These are phyloP conservation scores for Neofusicoccum sp. DNA, from an alignment of 2,329 filamentous ascomycete species.

Conservation along the genomic window DNA sequence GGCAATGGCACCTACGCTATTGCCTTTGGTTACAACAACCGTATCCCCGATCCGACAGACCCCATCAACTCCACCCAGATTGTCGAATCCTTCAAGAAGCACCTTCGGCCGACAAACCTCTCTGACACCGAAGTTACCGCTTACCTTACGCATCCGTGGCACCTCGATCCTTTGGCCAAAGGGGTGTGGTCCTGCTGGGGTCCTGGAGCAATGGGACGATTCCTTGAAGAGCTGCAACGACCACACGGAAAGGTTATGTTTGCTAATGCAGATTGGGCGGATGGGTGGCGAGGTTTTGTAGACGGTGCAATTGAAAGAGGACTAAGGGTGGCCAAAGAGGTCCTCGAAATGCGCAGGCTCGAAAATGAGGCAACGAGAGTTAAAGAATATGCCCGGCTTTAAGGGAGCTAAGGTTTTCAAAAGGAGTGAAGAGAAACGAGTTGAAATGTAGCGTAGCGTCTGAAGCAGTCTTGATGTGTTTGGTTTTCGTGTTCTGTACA, in stretches of 20 bases:
- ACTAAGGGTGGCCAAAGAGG: neutral
- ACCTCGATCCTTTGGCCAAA: constrained; percentile 30
- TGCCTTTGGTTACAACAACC: constrained; percentile 16
- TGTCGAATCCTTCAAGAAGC: constrained; percentile 4
- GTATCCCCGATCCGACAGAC: constrained; percentile 2
- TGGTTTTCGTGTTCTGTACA: neutral
- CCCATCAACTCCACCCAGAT: constrained; percentile 4
- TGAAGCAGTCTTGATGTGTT: neutral
- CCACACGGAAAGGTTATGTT: constrained; percentile 30
- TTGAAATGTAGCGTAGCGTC: no score
- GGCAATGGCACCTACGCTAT: constrained; percentile 16
- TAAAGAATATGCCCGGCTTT: no score
- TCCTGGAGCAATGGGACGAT: constrained; percentile 21
- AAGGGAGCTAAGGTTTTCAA: neutral
- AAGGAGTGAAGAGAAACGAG: no score
- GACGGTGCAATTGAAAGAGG: constrained; percentile 37
- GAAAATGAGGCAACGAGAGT: no score
- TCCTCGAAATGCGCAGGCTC: neutral
- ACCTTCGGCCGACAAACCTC: neutral
- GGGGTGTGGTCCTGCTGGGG: constrained; percentile 28
- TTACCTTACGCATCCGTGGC: constrained; percentile 29
- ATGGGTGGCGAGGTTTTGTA: constrained; percentile 36
- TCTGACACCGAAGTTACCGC: constrained; percentile 4
- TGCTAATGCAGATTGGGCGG: constrained; percentile 36
- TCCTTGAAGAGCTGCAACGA: constrained; percentile 28